Evolutionary conservation across 345 rosid genomes (phyloP), one percentile per base, ranked within the genome.

Genomic region (Eucalyptus curtisii): DNA sequence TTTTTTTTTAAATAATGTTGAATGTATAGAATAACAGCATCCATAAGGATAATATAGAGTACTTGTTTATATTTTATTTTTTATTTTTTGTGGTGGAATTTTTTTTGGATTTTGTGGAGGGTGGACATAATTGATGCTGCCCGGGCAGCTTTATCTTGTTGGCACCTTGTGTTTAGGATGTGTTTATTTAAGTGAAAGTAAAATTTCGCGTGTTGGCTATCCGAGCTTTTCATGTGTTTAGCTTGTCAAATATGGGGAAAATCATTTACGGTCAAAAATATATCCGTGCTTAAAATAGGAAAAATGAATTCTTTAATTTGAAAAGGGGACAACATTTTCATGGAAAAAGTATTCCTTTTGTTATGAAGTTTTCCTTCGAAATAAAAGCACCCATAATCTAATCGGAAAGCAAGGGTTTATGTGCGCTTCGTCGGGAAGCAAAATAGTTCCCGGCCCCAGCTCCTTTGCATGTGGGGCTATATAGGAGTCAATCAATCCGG

Each of bases 81-180:
- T 6, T 42, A 5, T 55, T 27, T 50, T 61, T 27, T 6, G 8
- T 30, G 68, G 33, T 37, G 10, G 10, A n/a, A 64, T 30, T n/a
- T 64, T 64, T 64, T 10, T 14, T 64, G 76, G 37, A 1, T 64
- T n/a, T 7, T n/a, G n/a, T 64, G 14, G 4, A n/a, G 37, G 19
- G 76, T 10, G 1, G 37, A 15, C 37, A 7, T 16, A 64, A 14
- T 14, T 4, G 5, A n/a, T n/a, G 10, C 7, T 14, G 19, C 3
- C 19, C 1, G 0, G 8, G 5, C 19, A 30, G 1, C 11, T 64
- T 64, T 64, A 64, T 64, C 19, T 64, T 64, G 3, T 64, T 14
- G 6, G 76, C 3, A 3, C 2, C 1, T n/a, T n/a, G 3, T 33
- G 10, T n/a, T n/a, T n/a, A 64, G 11, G 22, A 33, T n/a, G 11